Evolutionary conservation across 257 asterid species (phyloP).

Genomic region (Eucommia ulmoides): DNA sequence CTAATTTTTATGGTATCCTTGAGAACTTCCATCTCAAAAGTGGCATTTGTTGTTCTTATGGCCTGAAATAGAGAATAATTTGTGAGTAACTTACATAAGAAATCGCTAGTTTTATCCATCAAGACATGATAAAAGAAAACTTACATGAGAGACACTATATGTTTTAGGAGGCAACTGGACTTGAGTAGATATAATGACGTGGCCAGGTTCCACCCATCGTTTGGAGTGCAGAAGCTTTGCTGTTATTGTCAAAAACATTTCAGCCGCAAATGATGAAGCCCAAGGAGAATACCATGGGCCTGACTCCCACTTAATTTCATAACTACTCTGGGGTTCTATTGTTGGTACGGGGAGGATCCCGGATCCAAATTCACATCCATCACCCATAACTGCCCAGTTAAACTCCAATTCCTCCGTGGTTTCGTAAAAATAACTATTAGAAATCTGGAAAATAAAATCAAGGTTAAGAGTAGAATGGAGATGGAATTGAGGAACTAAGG

Average conservation of each 20-base stretch:
- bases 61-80: conserved; percentile 23
- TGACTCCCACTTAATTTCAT: conserved; percentile 40
- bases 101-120: too few relatives aligned
- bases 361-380: conserved; percentile 64
- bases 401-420: conserved; percentile 66
- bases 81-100: too few relatives aligned
- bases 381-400: conserved; percentile 62
- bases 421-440: conserved; percentile 63
- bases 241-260: conserved; percentile 50
- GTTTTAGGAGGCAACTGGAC: conserved; percentile 46
- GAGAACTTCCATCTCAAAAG: conserved; percentile 31
- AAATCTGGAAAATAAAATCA: conserved; percentile 40
- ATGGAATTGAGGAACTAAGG: conserved; percentile 4
- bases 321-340: conserved; percentile 51
- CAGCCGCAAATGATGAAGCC: conserved; percentile 45
- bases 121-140: conserved; percentile 16
- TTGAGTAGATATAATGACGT: conserved; percentile 71
- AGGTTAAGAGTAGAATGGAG: conserved; percentile 5
- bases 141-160: conserved; percentile 49
- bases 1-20: conserved; percentile 44
- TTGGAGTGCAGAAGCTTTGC: conserved; percentile 47
- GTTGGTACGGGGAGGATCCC: conserved; percentile 46
- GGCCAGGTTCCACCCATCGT: conserved; percentile 84
- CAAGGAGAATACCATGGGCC: conserved; percentile 77
- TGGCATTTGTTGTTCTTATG: conserved; percentile 18